Percentiles rank a stretch among this genome's conserved stretches.
Conservation (phyloP, 2,329 filamentous ascomycete species). For the Albifimbria verrucaria region DNA sequence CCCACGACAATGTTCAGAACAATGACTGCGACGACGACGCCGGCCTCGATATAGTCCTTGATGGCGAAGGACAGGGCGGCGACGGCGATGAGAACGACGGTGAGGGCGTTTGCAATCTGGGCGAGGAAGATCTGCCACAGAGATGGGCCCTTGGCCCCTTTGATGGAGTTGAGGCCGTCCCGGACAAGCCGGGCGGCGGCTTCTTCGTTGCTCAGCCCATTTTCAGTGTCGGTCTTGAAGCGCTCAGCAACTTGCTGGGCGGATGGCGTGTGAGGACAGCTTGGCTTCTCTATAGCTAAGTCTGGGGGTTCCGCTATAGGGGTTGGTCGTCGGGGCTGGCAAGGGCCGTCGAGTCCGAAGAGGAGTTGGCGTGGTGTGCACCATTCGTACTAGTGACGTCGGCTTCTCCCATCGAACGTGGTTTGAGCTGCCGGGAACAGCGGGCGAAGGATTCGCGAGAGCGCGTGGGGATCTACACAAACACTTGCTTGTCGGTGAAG, state of each 20-base stretch:
- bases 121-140: slow-evolving; percentile 73
- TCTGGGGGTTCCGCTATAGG: slow-evolving; percentile 36
- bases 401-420: slow-evolving; percentile 39
- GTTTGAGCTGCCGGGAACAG: slow-evolving; percentile 23
- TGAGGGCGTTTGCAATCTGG: slow-evolving; percentile 75
- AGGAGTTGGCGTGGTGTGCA: slow-evolving; percentile 36
- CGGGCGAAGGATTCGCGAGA: not conserved
- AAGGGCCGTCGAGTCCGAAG: slow-evolving; percentile 33
- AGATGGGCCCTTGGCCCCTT: slow-evolving; percentile 68
- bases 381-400: slow-evolving; percentile 35
- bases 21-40: slow-evolving; percentile 62
- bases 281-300: slow-evolving; percentile 32
- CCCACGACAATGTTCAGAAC: slow-evolving; percentile 65
- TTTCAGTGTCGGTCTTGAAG: slow-evolving; percentile 39
- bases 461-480: not conserved
- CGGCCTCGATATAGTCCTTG: slow-evolving; percentile 60
- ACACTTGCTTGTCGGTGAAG: too few relatives aligned
- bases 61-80: slow-evolving; percentile 69
- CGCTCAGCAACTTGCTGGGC: slow-evolving; percentile 29
- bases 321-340: slow-evolving; percentile 34
- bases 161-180: slow-evolving; percentile 69
- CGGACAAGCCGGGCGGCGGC: slow-evolving; percentile 61
- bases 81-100: slow-evolving; percentile 70
- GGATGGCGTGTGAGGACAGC: slow-evolving; percentile 31
- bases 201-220: slow-evolving; percentile 63